These are phyloP conservation scores for Xylariomycetidae sp. DNA, from an alignment of 2,329 filamentous ascomycete species.

Conservation along the genomic window DNA sequence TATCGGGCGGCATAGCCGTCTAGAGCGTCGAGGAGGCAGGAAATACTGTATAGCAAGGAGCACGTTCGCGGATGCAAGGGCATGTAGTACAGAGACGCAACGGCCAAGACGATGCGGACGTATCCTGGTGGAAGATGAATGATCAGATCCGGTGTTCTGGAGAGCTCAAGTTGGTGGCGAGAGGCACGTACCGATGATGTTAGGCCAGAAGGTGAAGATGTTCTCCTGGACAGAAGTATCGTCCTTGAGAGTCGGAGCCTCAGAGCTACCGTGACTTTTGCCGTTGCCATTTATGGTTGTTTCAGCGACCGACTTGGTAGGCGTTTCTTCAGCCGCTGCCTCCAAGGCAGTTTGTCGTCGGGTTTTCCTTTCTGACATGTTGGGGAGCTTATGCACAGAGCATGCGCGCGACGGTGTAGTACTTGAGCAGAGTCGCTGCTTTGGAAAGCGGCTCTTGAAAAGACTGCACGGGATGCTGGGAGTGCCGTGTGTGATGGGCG, in stretches of 20 bases:
- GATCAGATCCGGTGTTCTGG: neutral
- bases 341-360: slow-evolving; percentile 23
- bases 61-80: slow-evolving; percentile 95
- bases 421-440: too few species aligned
- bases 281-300: slow-evolving; percentile 40
- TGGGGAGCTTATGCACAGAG: neutral
- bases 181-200: slow-evolving; percentile 63
- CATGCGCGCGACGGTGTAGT: slow-evolving; percentile 1
- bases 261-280: slow-evolving; percentile 21
- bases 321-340: slow-evolving; percentile 19
- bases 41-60: slow-evolving; percentile 82
- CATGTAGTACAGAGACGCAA: slow-evolving; percentile 98
- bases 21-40: slow-evolving; percentile 89
- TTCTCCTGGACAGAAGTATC: slow-evolving; percentile 56
- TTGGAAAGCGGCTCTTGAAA: too few species aligned
- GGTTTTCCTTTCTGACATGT: slow-evolving; percentile 23
- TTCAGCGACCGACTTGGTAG: slow-evolving; percentile 10
- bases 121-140: slow-evolving; percentile 57
- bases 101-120: slow-evolving; percentile 69
- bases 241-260: slow-evolving; percentile 25
- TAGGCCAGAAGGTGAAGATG: slow-evolving; percentile 76
- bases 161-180: slow-evolving; percentile 1
- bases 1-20: slow-evolving; percentile 87
- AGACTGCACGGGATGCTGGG: too few species aligned
- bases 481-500: too few species aligned